These are phyloP conservation scores for Sclerotinia minor DNA, from an alignment of 2,329 filamentous ascomycete species.

Conservation along the genomic window DNA sequence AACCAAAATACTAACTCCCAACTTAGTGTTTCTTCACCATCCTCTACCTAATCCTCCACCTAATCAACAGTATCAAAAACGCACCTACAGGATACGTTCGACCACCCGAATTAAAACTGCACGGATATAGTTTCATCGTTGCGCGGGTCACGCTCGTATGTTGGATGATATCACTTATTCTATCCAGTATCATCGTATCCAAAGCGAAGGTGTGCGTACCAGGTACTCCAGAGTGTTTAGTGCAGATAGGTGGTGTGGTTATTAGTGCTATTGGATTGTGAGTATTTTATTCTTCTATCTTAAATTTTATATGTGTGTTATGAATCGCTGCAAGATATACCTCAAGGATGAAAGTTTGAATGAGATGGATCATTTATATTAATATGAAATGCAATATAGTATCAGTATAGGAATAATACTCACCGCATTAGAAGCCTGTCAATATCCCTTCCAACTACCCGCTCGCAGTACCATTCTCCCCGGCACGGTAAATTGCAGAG, in stretches of 20 bases:
- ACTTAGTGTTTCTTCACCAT: conserved; percentile 32
- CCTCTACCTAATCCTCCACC: conserved; percentile 34
- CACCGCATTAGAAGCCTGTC: conserved; percentile 36
- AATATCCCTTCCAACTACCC: conserved; percentile 34
- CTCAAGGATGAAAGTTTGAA: background rate
- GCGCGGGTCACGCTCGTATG: conserved; percentile 32
- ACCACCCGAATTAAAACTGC: conserved; percentile 31
- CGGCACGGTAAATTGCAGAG: conserved; percentile 28
- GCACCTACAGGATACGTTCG: conserved; percentile 30
- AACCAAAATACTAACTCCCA: background rate
- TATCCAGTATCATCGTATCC: conserved; percentile 30
- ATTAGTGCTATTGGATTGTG: conserved; percentile 32
- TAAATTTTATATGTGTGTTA: too few relatives aligned
- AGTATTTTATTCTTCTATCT: conserved; percentile 16
- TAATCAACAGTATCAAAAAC: conserved; percentile 30
- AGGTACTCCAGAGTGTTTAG: conserved; percentile 26
- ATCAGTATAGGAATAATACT: conserved; percentile 33
- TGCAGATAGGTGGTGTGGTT: conserved; percentile 30
- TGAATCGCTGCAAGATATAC: background rate
- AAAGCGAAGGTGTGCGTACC: conserved; percentile 27
- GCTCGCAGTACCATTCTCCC: conserved; percentile 15
- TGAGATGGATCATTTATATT: background rate
- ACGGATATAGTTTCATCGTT: conserved; percentile 35
- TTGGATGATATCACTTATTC: conserved; percentile 34
- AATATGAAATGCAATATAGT: conserved; percentile 23